These are phyloP conservation scores for Eucalyptus regnans DNA, from an alignment of 345 rosid genomes.

Conservation along the genomic window DNA sequence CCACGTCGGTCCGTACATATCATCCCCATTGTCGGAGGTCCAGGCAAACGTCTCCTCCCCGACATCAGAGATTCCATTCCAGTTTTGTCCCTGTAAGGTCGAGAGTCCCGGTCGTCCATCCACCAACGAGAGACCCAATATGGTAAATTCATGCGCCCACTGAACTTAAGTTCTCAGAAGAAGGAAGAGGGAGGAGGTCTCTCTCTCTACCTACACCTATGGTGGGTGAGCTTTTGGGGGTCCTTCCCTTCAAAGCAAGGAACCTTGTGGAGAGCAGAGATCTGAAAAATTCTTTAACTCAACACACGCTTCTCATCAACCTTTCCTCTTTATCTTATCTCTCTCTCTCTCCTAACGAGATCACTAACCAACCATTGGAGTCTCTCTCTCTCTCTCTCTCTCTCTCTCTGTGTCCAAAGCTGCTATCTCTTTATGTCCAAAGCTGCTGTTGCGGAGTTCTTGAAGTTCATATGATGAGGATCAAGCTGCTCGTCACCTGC, in stretches of 20 bases:
- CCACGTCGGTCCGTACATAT: neutral
- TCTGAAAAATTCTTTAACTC: neutral
- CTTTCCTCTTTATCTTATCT: neutral
- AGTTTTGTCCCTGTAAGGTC: neutral
- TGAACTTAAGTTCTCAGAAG: too few relatives aligned
- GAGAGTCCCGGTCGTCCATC: neutral
- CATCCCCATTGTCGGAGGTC: neutral
- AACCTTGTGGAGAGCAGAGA: neutral
- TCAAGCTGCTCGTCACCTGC: constrained; percentile 38
- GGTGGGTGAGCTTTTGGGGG: neutral
- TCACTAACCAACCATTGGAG: neutral
- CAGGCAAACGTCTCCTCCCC: neutral
- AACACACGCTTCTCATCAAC: neutral
- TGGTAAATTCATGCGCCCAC: neutral
- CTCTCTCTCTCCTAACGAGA: neutral
- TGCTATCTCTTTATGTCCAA: neutral
- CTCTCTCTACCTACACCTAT: neutral
- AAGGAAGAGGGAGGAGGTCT: neutral
- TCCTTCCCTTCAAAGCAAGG: constrained; percentile 38
- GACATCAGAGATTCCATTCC: neutral
- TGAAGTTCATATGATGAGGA: constrained; percentile 19
- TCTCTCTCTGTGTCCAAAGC: neutral
- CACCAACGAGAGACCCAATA: neutral
- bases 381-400: neutral
- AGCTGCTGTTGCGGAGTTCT: neutral